Base-by-base conservation (phyloP, 768 basidiomycete genomes). In the Fistulinella prunicolor region DNA sequence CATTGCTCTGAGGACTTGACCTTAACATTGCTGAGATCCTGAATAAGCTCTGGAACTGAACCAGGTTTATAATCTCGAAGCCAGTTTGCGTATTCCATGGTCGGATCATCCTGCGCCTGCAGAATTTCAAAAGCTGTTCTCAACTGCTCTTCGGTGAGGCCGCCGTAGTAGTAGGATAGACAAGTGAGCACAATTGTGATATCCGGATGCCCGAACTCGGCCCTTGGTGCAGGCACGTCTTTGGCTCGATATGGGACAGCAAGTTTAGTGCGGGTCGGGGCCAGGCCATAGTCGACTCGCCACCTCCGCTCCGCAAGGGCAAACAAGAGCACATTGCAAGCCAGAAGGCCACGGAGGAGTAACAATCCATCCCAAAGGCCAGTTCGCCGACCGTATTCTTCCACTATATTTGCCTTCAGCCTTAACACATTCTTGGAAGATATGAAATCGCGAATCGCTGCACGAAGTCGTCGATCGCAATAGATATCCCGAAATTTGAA, bases 281-380 rank as follows among this genome's bases (percentile, higher is more conserved):
- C n/a, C n/a, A n/a, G n/a, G n/a, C n/a, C n/a, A 50, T 75, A 79
- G 36, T 79, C 73, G 70, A 70, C 7, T 12, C 32, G 14, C 32
- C 32, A 34, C 13, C 32, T 34, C 32, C 32, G 32, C 32, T 34
- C 13, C 9, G 32, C 32, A n/a, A 9, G 32, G 4, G 14, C 14
- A 34, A 34, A 34, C 16, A 59, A 39, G 4, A 79, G 60, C 9
- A 79, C 66, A 0, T 74, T 71, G 14, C 64, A 59, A 0, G 64
- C 71, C 20, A 78, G 46, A 2, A 79, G 60, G 2, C 78, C 78
- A 2, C 77, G 70, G 9, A 74, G 64, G 13, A 78, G 63, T 7
- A 79, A 63, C n/a, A 79, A 47, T 35, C 58, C 53, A 21, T 59
- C 62, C 70, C 73, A 75, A 16, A 61, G 46, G 21, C 28, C 22